phyloP scores from a whole-genome alignment of 352 stramenopile genomes.

The Phytophthora capsici region DNA sequence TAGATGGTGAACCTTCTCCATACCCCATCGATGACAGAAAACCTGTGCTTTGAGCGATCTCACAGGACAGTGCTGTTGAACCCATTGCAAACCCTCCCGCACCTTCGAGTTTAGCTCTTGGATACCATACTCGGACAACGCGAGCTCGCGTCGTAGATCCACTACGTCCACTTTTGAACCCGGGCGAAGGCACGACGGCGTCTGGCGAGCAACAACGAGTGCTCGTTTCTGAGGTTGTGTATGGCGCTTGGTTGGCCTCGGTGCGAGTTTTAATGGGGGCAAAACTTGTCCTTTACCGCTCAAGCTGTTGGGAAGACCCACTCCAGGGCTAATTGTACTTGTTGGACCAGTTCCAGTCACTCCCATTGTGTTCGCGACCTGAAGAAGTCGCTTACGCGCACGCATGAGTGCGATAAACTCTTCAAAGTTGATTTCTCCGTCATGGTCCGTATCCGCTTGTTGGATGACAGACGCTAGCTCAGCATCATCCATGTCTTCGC shows the following conservation, averaged over 20 bases:
- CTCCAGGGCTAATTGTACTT: slow-evolving; percentile 8
- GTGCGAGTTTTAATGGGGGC: slow-evolving; percentile 66
- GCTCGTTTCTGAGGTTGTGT: slow-evolving; percentile 48
- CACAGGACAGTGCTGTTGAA: slow-evolving; percentile 85
- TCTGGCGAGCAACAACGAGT: slow-evolving; percentile 51
- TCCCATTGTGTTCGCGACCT: slow-evolving; percentile 74
- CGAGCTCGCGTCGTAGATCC: slow-evolving; percentile 75
- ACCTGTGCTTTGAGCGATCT: slow-evolving; percentile 82
- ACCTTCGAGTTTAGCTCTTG: slow-evolving; percentile 78
- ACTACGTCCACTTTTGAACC: slow-evolving; percentile 55
- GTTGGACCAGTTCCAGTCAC: slow-evolving; percentile 43
- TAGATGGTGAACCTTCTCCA: slow-evolving; percentile 85
- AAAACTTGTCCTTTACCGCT: slow-evolving; percentile 32
- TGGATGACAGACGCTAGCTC: slow-evolving; percentile 71
- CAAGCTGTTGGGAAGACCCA: slow-evolving; percentile 9
- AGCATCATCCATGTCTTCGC: slow-evolving; percentile 79
- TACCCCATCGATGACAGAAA: slow-evolving; percentile 86
- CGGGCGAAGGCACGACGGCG: slow-evolving; percentile 63
- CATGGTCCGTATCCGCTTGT: slow-evolving; percentile 73
- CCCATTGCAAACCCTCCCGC: slow-evolving; percentile 85
- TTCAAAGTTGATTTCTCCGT: slow-evolving; percentile 81
- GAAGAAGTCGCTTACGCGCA: slow-evolving; percentile 74
- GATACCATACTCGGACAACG: slow-evolving; percentile 79
- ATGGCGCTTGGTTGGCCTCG: slow-evolving; percentile 56
- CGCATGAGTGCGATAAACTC: slow-evolving; percentile 86